Evolutionary conservation across 768 basidiomycete genomes (phyloP).

Genomic region (Strobilomyces confusus): DNA sequence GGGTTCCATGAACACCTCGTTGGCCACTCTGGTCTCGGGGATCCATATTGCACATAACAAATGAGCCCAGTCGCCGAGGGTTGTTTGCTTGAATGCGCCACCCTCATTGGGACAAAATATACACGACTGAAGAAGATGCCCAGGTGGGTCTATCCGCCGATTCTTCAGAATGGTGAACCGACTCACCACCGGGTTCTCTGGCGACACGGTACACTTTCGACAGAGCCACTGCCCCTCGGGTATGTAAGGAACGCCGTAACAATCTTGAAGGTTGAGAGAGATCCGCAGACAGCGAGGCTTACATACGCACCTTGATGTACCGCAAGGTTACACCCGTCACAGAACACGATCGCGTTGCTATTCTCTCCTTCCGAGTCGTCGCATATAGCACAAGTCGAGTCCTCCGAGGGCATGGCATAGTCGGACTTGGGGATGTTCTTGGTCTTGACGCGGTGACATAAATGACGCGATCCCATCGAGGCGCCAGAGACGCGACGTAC

Average conservation of each 20-base stretch:
- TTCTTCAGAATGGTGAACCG: not conserved
- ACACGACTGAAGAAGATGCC: constrained; percentile 59
- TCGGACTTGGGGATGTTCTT: constrained; percentile 91
- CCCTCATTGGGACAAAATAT: constrained; percentile 96
- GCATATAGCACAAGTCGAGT: constrained; percentile 94
- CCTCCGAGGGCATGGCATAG: constrained; percentile 85
- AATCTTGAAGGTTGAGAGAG: constrained; percentile 55
- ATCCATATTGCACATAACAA: constrained; percentile 97
- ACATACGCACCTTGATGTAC: constrained; percentile 90
- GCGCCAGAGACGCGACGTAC: constrained; percentile 40
- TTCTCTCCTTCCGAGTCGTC: constrained; percentile 99
- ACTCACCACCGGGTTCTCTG: constrained; percentile 91
- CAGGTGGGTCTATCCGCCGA: not conserved
- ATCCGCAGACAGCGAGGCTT: not conserved
- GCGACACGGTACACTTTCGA: constrained; percentile 96
- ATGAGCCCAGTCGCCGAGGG: constrained; percentile 91
- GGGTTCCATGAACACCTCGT: constrained; percentile 98
- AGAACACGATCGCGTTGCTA: constrained; percentile 98
- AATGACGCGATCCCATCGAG: constrained; percentile 1
- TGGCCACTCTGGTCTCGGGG: constrained; percentile 88
- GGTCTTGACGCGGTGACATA: constrained; percentile 47
- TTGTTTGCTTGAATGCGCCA: constrained; percentile 97
- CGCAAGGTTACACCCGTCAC: constrained; percentile 97
- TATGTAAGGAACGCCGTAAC: constrained; percentile 98
- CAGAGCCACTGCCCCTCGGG: constrained; percentile 99